phyloP scores from a whole-genome alignment of 2,329 filamentous ascomycete species.

The Beauveria sp. region DNA sequence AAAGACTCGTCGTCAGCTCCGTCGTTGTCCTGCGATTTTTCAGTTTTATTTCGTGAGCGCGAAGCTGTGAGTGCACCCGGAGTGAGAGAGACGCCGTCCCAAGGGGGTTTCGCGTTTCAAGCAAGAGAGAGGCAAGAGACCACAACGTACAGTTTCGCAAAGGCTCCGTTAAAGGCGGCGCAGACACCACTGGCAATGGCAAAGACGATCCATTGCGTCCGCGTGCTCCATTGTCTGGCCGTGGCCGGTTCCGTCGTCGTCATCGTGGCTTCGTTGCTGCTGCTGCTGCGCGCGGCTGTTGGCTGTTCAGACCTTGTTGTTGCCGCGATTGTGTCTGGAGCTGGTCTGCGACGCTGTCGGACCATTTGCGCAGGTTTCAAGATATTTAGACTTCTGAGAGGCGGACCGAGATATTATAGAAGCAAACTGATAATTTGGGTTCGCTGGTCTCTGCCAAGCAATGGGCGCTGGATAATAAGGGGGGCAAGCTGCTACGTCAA shows the following conservation, averaged over 20 bases:
- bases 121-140: too few species aligned
- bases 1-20: slow-evolving; percentile 42
- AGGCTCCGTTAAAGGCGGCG: slow-evolving; percentile 74
- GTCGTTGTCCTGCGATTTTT: slow-evolving; percentile 43
- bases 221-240: slow-evolving; percentile 23
- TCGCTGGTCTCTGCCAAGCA: neutral
- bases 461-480: slow-evolving; percentile 3
- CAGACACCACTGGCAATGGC: slow-evolving; percentile 69
- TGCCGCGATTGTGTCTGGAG: neutral
- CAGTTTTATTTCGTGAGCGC: too few species aligned
- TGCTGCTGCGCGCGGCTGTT: neutral
- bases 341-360: slow-evolving; percentile 19
- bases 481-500: neutral
- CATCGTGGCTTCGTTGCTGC: neutral
- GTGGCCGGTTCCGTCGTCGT: slow-evolving; percentile 7
- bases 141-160: slow-evolving; percentile 66
- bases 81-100: too few species aligned
- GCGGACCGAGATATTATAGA: neutral
- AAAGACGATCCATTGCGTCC: slow-evolving; percentile 55
- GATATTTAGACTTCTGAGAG: neutral
- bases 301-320: slow-evolving; percentile 10
- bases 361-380: slow-evolving; percentile 19
- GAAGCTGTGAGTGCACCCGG: neutral
- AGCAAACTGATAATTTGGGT: neutral
- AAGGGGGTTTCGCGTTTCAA: too few species aligned